Percentiles rank a stretch among this genome's conserved stretches.
phyloP scores from a whole-genome alignment of 2,329 filamentous ascomycete genomes.

The Alternaria panax region DNA sequence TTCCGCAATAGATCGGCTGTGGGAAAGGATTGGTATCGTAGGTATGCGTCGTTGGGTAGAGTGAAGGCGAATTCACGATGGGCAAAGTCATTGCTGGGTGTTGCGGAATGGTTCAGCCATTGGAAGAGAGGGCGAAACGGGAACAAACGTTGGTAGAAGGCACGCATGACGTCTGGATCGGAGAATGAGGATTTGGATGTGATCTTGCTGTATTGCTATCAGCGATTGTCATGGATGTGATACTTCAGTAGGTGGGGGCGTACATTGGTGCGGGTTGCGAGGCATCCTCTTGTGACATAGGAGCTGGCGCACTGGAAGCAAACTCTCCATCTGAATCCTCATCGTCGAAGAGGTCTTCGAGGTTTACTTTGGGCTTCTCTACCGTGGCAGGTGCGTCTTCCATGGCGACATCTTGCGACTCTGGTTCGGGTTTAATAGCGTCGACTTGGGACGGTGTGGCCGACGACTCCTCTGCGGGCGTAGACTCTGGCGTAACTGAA shows the following conservation, averaged over 20 bases:
- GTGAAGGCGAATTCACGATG: conserved; percentile 97
- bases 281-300: conserved; percentile 53
- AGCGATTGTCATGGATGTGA: conserved; percentile 19
- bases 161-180: conserved; percentile 85
- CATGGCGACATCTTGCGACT: conserved; percentile 42
- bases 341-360: conserved; percentile 68
- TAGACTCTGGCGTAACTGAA: conserved; percentile 52
- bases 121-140: conserved; percentile 95
- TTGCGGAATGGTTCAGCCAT: conserved; percentile 94
- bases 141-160: conserved; percentile 94
- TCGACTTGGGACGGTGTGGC: conserved; percentile 51
- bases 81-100: conserved; percentile 84
- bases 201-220: conserved; percentile 35
- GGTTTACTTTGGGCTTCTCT: conserved; percentile 46
- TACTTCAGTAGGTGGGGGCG: conserved; percentile 11
- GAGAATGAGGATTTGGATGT: conserved; percentile 59
- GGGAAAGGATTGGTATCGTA: conserved; percentile 85
- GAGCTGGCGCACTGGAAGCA: conserved; percentile 60
- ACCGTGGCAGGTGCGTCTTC: conserved; percentile 37
- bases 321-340: conserved; percentile 66
- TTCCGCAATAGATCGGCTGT: conserved; percentile 81
- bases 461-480: conserved; percentile 49
- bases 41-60: conserved; percentile 87
- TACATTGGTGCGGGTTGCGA: conserved; percentile 52
- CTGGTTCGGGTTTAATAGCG: conserved; percentile 36